Base-by-base conservation (phyloP, 495 filamentous ascomycete species). In the Penicilliopsis zonata region DNA sequence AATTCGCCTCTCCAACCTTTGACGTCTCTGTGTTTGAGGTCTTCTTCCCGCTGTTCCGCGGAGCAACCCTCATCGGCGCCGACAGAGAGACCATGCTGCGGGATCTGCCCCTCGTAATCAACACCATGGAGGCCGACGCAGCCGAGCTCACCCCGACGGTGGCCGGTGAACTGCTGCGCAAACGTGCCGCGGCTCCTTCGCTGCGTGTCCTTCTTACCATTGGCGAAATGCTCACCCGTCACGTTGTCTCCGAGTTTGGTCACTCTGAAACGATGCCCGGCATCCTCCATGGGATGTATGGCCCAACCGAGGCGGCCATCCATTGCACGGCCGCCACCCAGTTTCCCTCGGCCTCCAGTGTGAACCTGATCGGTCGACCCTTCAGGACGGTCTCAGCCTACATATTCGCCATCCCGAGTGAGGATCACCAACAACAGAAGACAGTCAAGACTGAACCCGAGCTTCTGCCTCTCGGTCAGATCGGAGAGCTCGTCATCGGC, bases 1-100 rank as follows among this genome's bases (percentile, higher is more conserved):
- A 93, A 53, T 92, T 92, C 47, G 84, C 85, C 0, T 74, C 81
- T 5, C 81, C 83, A 0, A 88, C 82, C 0, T 93, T 93, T 41
- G 85, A 93, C 45, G 84, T 92, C 3, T 88, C 80, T 0, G 73
- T 88, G 1, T 90, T 90, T 37, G 85, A 93, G 46, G 82, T 86
- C 5, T 93, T 90, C 59, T 92, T 88, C 44, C 75, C 85, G 1
- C 47, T 85, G 1, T 74, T 73, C 31, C 63, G 82, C 30, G 80
- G 81, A 1, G 58, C 55, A 16, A 86, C 82, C 0, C 63, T 93
- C 5, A 72, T 86, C 26, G 71, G 70, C 29, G 80, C 79, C 33
- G 59, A 68, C 13, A 70, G 84, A 13, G 52, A 55, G 13, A 48
- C 64, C 3, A 70, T 88, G 56, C 65, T 90, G 16, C 69, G 74